Conservation (phyloP, 441 rosid genomes). For the Pelargonium exstipulatum region DNA sequence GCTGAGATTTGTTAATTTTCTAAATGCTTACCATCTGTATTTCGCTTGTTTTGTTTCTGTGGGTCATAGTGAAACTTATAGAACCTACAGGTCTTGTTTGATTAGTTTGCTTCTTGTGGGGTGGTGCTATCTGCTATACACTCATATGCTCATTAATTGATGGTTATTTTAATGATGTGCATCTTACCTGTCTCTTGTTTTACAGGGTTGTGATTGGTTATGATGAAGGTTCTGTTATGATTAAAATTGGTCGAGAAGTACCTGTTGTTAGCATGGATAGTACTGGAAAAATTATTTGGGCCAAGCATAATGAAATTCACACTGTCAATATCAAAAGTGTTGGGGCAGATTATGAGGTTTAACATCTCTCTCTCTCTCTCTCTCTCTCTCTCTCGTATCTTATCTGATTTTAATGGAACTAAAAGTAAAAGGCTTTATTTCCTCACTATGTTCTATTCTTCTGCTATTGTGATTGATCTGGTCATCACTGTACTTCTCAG, state of each 20-base stretch:
- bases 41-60: not conserved
- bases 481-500: constrained; percentile 32
- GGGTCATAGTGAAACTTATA: not conserved
- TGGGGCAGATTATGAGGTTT: constrained; percentile 88
- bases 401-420: not conserved
- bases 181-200: constrained; percentile 7
- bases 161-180: constrained; percentile 9
- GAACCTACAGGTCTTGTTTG: not conserved
- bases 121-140: not conserved
- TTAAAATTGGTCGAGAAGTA: constrained; percentile 90
- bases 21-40: not conserved
- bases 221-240: constrained; percentile 97
- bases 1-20: not conserved
- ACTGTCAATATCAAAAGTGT: constrained; percentile 94
- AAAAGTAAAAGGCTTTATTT: constrained; percentile 21
- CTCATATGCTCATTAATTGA: not conserved
- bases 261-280: constrained; percentile 99
- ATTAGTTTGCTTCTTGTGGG: not conserved
- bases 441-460: constrained; percentile 4
- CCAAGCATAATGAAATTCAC: constrained; percentile 97
- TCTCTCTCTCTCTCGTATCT: not conserved
- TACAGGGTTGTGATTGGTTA: constrained; percentile 91
- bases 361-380: constrained; percentile 11
- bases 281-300: constrained; percentile 98
- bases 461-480: not conserved